Evolutionary conservation across 345 rosid species (phyloP).

Genomic region (Brassica juncea): DNA sequence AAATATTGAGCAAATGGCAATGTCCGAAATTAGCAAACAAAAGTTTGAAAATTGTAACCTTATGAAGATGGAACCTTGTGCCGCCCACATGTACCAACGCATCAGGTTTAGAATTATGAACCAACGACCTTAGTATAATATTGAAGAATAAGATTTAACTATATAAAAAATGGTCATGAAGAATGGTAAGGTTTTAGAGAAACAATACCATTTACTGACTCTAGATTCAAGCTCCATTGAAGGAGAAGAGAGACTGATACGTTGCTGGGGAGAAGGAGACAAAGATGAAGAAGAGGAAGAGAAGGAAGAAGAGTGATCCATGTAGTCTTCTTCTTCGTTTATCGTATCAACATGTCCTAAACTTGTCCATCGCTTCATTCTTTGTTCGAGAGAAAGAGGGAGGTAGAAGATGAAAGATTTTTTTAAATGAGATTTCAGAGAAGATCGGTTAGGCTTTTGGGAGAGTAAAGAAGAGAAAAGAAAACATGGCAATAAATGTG

Average conservation of each 20-base stretch:
- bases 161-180: neutral
- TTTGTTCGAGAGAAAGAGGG: neutral
- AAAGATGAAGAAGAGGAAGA: constrained; percentile 40
- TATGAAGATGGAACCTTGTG: constrained; percentile 70
- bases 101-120: constrained; percentile 50
- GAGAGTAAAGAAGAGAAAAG: constrained; percentile 25
- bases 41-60: constrained; percentile 46
- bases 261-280: constrained; percentile 35
- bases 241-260: constrained; percentile 36
- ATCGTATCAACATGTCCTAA: constrained; percentile 77
- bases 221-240: constrained; percentile 52
- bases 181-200: neutral
- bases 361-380: constrained; percentile 58
- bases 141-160: neutral
- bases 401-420: neutral
- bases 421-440: neutral
- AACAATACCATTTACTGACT: constrained; percentile 58
- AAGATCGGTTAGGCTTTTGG: constrained; percentile 34
- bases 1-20: neutral
- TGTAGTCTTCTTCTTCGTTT: constrained; percentile 69
- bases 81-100: constrained; percentile 63
- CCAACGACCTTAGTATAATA: constrained; percentile 53
- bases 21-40: constrained; percentile 10
- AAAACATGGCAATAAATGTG: constrained; percentile 33
- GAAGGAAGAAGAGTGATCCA: constrained; percentile 41